These are phyloP conservation scores for Cryphonectria naterciae DNA, from an alignment of 2,329 filamentous ascomycete species.

Conservation along the genomic window DNA sequence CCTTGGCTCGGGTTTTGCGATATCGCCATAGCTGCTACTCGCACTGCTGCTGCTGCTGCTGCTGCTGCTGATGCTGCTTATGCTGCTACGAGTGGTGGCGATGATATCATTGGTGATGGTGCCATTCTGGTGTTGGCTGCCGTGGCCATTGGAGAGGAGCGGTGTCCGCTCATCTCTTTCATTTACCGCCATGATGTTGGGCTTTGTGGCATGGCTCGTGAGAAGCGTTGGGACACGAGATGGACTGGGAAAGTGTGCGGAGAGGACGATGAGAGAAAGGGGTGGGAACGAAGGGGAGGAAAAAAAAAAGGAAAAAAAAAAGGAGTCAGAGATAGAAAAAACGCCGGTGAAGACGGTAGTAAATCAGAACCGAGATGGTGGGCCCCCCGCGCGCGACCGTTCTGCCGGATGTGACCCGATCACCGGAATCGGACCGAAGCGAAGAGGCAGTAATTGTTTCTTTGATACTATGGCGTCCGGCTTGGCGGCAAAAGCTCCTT, in stretches of 20 bases:
- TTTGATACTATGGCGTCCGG: not conserved
- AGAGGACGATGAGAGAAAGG: not conserved
- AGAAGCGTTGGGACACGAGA: not conserved
- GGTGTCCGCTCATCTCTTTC: constrained; percentile 28
- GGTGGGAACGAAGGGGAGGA: not conserved
- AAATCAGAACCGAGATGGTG: not conserved
- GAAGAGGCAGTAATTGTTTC: not conserved
- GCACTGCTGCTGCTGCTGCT: not conserved
- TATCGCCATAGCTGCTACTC: not conserved
- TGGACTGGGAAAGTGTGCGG: not conserved
- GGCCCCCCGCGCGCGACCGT: constrained; percentile 10
- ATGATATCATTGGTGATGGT: not conserved
- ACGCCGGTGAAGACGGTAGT: constrained; percentile 12
- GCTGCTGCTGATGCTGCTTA: not conserved
- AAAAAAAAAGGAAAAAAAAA: not conserved
- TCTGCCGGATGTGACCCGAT: constrained; percentile 19
- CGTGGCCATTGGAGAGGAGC: constrained; percentile 22
- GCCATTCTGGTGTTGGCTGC: constrained; percentile 18
- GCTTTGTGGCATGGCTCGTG: not conserved
- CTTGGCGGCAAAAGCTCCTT: not conserved
- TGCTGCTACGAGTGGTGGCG: not conserved
- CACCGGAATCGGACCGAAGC: constrained; percentile 17
- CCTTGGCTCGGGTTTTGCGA: constrained; percentile 11
- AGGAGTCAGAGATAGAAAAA: not conserved
- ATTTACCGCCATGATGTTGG: constrained; percentile 20